Evolutionary conservation across 2,329 filamentous ascomycete genomes (phyloP).

Genomic region (Penicillium sp.): DNA sequence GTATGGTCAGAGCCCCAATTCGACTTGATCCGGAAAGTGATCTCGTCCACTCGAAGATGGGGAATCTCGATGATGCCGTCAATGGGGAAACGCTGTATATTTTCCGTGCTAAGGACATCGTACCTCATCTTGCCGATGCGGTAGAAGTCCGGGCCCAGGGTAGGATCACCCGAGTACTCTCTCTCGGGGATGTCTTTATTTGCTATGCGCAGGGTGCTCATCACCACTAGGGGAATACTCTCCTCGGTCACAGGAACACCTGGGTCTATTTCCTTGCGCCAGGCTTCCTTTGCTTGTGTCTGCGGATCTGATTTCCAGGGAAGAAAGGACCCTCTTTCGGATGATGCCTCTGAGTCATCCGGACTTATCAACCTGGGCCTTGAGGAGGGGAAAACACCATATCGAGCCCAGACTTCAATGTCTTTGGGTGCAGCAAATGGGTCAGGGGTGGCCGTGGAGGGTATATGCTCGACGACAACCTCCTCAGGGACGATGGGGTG

Average conservation of each 20-base stretch:
- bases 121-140: conserved; percentile 44
- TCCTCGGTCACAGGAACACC: conserved; percentile 10
- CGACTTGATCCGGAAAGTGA: conserved; percentile 44
- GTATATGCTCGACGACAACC: conserved; percentile 72
- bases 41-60: conserved; percentile 38
- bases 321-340: neutral
- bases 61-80: conserved; percentile 41
- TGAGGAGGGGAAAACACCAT: conserved; percentile 46
- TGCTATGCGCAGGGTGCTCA: conserved; percentile 32
- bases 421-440: conserved; percentile 63
- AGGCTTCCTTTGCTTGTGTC: neutral
- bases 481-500: conserved; percentile 65
- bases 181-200: conserved; percentile 33
- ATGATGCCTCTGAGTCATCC: neutral
- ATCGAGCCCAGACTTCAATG: conserved; percentile 69
- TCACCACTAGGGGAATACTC: conserved; percentile 33
- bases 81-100: conserved; percentile 44
- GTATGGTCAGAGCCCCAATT: conserved; percentile 49
- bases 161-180: conserved; percentile 39
- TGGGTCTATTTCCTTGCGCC: neutral
- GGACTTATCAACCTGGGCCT: neutral
- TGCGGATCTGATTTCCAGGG: neutral
- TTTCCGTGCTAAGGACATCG: conserved; percentile 34
- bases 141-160: conserved; percentile 41
- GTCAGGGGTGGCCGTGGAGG: conserved; percentile 61